Base-by-base conservation (phyloP, 345 rosid species). In the Salix viminalis region DNA sequence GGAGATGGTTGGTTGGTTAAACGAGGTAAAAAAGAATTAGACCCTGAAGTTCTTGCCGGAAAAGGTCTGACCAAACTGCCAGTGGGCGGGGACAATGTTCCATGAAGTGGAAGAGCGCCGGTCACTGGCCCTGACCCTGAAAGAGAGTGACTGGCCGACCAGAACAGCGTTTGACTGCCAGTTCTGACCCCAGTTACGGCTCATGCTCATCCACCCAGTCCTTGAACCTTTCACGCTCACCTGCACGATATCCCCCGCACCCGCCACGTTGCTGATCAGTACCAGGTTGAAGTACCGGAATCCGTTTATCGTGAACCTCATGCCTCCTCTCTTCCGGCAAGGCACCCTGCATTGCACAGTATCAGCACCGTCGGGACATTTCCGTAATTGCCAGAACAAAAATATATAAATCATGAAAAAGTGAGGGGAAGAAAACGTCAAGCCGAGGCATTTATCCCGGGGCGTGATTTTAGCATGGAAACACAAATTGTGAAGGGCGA, bases 51-150 rank as follows among this genome's bases (percentile, higher is more conserved):
- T 95, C 83, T 87, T 91, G 54, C 99, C 99, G 5, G 83, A 70
- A 85, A 90, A 95, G 41, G 99, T 95, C 79, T 95, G 98, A n/a
- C 98, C 98, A 77, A 95, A 95, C 84, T 88, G 97, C 99, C 99
- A 95, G 83, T 84, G 48, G 16, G 92, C 39, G 2, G 97, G 97
- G 12, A 89, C 97, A 50, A 89, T 84, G 86, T 91, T 90, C 87
- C 77, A 81, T 1, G 99, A 91, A 56, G 99, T 91, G 37, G 98
- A 90, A 6, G 90, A 83, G 69, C 99, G 96, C 42, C 84, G 69
- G 72, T 96, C 99, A 28, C 98, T 81, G 81, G 90, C 94, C 50
- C 87, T 83, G 79, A 96, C 96, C 54, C 98, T 82, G 75, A 96
- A 93, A 7, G 99, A 93, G 24, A 95, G 91, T 18, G 98, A 69